Percentiles rank a stretch among this genome's conserved stretches.
Evolutionary conservation across 163 green algal species (phyloP).

Genomic region (Coccomyxa subellipsoidea): DNA sequence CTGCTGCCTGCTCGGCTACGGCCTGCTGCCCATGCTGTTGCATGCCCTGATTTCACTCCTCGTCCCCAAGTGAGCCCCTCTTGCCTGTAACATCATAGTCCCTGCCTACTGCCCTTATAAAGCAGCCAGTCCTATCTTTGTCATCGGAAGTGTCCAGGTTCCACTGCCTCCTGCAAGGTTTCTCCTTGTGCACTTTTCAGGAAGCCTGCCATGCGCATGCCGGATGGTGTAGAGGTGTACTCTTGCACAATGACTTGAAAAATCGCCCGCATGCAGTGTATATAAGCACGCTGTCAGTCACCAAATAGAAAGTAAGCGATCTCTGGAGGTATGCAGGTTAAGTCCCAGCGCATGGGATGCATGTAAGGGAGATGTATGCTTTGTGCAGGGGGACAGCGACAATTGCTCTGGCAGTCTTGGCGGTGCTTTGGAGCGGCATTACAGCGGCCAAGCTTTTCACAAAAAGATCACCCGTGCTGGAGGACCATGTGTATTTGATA

Average conservation of each 20-base stretch:
- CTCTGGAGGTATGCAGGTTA: too few species aligned
- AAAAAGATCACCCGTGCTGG: slow-evolving; percentile 51
- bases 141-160: neutral
- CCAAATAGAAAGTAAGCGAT: too few species aligned
- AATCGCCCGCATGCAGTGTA: neutral
- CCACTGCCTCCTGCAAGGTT: neutral
- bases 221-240: too few species aligned
- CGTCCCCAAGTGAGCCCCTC: slow-evolving; percentile 32
- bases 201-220: too few species aligned
- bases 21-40: slow-evolving; percentile 74
- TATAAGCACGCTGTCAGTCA: too few species aligned
- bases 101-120: neutral
- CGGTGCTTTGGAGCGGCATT: slow-evolving; percentile 69
- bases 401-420: slow-evolving; percentile 40
- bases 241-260: neutral
- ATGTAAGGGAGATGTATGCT: too few species aligned
- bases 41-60: slow-evolving; percentile 63
- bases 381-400: slow-evolving; percentile 49
- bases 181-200: neutral
- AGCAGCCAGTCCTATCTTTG: neutral
- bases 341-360: too few species aligned
- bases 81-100: neutral
- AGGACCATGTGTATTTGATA: slow-evolving; percentile 64
- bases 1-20: slow-evolving; percentile 86
- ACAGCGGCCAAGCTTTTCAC: slow-evolving; percentile 71